Base-by-base conservation (phyloP, 1,284 basidiomycete species). In the Schizophyllum amplum region DNA sequence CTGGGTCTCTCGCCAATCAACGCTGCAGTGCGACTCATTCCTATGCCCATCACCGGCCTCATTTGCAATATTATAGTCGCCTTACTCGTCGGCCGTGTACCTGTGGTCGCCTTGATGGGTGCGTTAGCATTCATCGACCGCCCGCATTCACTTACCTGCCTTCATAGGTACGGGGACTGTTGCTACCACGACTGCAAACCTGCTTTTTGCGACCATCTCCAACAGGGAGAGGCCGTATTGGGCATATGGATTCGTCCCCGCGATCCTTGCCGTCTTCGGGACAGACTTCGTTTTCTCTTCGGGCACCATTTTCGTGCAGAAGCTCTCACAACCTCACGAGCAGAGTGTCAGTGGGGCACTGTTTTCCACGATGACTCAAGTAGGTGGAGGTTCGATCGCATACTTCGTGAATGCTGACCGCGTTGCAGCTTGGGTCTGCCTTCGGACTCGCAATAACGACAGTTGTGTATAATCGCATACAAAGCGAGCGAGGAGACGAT, bases 271-370 rank as follows among this genome's bases (percentile, higher is more conserved):
- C n/a, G 84, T 86, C 25, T 75, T 84, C 25, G 86, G 86, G 46
- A 83, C 80, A 0, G 85, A 87, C 65, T 85, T 87, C 66, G 79
- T 85, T n/a, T 86, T 81, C 67, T 71, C 85, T 0, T 73, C 78
- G 2, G 85, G 83, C 5, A 79, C 78, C 3, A 72, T 87, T 33
- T 87, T 84, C 64, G 76, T 87, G 54, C 79, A 84, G 1, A 80
- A 79, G 55, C 72, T 84, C 21, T 77, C 79, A 4, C 66, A 76
- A 0, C 79, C 79, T 4, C 75, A 82, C 55, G 86, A 88, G 62
- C 86, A 88, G 66, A 79, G 76, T 61, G 74, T 87, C 4, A 82
- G 82, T 2, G 84, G 84, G 15, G 85, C 79, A 3, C 60, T 84
- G 47, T 83, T 82, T 67, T 80, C 83, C 64, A 81, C 80, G 53